phyloP scores from a whole-genome alignment of 306 rosid species.

The Citrullus colocynthis region DNA sequence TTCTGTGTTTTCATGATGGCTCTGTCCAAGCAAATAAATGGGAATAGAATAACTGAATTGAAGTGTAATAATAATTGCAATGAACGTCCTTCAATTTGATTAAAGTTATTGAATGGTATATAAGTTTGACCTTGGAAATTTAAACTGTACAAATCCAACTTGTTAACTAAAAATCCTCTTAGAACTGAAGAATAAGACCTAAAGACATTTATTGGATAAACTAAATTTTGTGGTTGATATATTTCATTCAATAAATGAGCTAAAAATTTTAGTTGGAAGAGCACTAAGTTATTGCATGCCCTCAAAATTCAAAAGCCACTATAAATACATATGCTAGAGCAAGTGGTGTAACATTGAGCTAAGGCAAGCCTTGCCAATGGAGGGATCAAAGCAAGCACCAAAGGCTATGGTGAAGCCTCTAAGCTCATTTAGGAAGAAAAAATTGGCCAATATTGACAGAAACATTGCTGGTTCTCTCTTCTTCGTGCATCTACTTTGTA shows the following conservation, averaged over 20 bases:
- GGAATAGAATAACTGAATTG: too few species aligned
- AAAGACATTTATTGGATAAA: background rate
- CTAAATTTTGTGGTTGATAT: background rate
- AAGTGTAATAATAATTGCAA: too few species aligned
- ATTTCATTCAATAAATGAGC: background rate
- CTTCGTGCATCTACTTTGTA: constrained; percentile 43
- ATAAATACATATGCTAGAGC: background rate
- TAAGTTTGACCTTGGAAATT: background rate
- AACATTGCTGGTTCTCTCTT: constrained; percentile 34
- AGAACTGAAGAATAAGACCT: background rate
- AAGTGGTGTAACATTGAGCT: background rate
- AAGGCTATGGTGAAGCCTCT: background rate
- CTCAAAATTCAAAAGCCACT: too few species aligned
- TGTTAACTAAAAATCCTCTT: too few species aligned
- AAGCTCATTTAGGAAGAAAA: background rate
- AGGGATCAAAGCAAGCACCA: background rate
- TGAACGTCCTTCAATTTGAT: too few species aligned
- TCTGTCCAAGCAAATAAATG: too few species aligned
- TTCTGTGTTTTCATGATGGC: too few species aligned
- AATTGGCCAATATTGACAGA: constrained; percentile 18
- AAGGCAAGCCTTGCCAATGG: background rate
- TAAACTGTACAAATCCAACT: background rate
- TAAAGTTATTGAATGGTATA: background rate
- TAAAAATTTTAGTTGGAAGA: background rate
- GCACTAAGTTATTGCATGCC: background rate